Evolutionary conservation across 148 eudicot species (phyloP), one percentile per base, ranked within the genome.

Genomic region (Fagopyrum tataricum): DNA sequence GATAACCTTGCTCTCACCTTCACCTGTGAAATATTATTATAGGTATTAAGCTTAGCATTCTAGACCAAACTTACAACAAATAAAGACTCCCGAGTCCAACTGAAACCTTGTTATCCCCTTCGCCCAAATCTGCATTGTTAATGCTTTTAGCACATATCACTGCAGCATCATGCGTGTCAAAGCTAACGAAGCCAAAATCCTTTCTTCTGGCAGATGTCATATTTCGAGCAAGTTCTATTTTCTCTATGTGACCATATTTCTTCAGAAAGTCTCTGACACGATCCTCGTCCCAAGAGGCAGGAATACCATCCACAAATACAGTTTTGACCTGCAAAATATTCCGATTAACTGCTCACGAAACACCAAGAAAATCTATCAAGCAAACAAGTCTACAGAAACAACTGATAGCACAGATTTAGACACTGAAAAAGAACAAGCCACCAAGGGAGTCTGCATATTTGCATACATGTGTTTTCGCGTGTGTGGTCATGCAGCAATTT

Each of bases 181-280:
- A 95, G 43, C 92, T 84, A 73, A 95, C 91, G 84, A 95, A 95
- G 66, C 98, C 98, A 78, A 87, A 95, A 83, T 95, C 98, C 83
- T 84, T 95, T 77, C 98, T 95, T 84, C 85, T 91, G 44, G 99
- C 99, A 78, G 96, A 88, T 44, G 97, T 92, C 99, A 95, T 95
- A 76, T 95, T 91, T 37, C 99, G 92, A 74, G 99, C 99, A 75
- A 95, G 99, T 82, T 95, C 99, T 78, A 95, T 85, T 76, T 91
- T 95, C 75, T 90, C 96, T 75, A 95, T 75, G 52, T 82, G 77
- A 61, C 99, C 99, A 83, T 77, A 91, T 74, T 77, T 80, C 73
- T 86, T 91, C 26, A 95, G 93, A 76, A 90, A 81, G 9, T 81
- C 82, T 42, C 88, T 81, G n/a, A 95, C 92, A 76, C 81, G 84